phyloP scores from a whole-genome alignment of 371 early-diverging fungal species.

The Massospora cicadina region DNA sequence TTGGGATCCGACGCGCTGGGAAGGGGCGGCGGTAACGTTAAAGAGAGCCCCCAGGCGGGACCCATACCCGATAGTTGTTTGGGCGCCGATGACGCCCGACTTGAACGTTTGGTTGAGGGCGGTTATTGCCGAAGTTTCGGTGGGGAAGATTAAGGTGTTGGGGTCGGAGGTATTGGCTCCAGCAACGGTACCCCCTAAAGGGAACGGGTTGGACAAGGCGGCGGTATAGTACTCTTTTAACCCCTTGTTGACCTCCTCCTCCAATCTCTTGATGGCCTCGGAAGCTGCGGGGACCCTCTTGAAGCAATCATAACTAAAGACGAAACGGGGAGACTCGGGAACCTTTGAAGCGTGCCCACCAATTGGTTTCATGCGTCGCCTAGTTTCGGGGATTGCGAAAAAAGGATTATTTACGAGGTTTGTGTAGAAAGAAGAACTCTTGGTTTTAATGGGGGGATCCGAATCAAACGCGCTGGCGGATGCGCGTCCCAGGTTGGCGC shows the following conservation, averaged over 20 bases:
- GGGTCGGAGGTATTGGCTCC: neutral
- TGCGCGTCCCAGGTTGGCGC: too few relatives aligned
- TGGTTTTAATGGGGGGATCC: too few relatives aligned
- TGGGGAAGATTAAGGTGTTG: neutral
- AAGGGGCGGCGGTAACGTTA: neutral
- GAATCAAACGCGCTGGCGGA: too few relatives aligned
- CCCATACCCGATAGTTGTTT: neutral
- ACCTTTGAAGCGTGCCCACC: too few relatives aligned
- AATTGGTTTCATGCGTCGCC: too few relatives aligned
- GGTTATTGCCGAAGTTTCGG: neutral
- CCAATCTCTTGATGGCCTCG: neutral
- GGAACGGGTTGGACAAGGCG: neutral
- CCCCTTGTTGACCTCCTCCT: neutral
- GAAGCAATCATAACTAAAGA: neutral
- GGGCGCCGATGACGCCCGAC: neutral
- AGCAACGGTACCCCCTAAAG: neutral
- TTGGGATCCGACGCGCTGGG: neutral
- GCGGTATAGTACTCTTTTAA: neutral
- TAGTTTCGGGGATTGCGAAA: too few relatives aligned
- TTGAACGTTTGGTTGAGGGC: neutral
- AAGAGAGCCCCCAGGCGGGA: neutral
- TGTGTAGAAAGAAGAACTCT: too few relatives aligned
- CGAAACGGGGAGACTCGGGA: too few relatives aligned
- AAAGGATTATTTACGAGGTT: too few relatives aligned
- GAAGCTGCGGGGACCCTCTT: neutral